Percentiles rank a stretch among this genome's conserved stretches.
These are phyloP conservation scores for Magnusiomyces starmeri DNA, from an alignment of 1,139 yeast species.

Conservation along the genomic window DNA sequence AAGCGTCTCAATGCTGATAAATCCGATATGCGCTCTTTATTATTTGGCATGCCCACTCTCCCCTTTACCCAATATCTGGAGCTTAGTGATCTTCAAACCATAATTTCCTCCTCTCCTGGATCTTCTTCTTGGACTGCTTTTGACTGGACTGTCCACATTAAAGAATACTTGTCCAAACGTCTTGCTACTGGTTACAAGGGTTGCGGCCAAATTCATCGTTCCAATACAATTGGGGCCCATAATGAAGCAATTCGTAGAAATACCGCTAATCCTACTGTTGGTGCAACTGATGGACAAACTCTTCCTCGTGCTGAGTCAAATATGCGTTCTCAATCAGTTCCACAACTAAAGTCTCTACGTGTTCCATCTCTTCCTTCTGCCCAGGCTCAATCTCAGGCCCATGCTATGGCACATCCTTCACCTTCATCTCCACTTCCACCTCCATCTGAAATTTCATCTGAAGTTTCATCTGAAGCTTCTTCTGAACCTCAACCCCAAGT, in stretches of 20 bases:
- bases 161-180: slow-evolving; percentile 25
- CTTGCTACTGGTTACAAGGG: slow-evolving; percentile 4
- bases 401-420: no score
- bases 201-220: not conserved
- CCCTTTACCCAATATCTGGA: slow-evolving; percentile 81
- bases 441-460: no score
- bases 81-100: slow-evolving; percentile 45
- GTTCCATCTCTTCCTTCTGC: not conserved
- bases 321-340: no score
- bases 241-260: no score
- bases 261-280: not conserved
- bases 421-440: no score
- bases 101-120: slow-evolving; percentile 36
- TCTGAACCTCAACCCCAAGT: no score
- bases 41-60: slow-evolving; percentile 86
- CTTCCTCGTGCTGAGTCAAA: no score
- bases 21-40: slow-evolving; percentile 63
- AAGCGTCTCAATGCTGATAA: slow-evolving; percentile 82
- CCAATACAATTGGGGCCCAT: no score
- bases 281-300: not conserved
- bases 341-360: not conserved
- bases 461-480: no score
- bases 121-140: slow-evolving; percentile 54
- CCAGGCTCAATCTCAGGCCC: no score
- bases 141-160: slow-evolving; percentile 64